Base-by-base conservation (phyloP, 2,329 filamentous ascomycete genomes). In the Clonostachys byssicola region DNA sequence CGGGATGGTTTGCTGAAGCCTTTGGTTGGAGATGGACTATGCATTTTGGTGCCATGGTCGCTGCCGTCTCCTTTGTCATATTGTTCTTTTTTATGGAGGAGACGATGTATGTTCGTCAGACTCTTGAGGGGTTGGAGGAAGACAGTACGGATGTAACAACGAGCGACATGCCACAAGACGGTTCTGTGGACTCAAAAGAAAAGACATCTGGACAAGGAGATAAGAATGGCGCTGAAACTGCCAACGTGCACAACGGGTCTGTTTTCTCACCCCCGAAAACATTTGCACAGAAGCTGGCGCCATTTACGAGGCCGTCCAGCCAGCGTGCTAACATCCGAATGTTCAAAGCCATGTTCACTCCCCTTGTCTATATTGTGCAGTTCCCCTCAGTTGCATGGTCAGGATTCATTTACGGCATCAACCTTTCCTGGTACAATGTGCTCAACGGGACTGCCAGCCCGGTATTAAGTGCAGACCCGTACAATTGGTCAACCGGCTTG, bases 61-160 rank as follows among this genome's bases (percentile, higher is more conserved):
- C 64, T 4, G 76, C 62, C 1, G 60, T 73, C 2, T 67, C 63
- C 10, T 73, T 77, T 36, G 54, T 82, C 16, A 68, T 80, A 51
- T 60, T 77, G 2, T 81, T 80, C 62, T 76, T 83, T 54, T 73
- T 76, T 58, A 73, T 81, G 67, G 80, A 83, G 58, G 80, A 83
- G 59, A 81, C 80, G 6, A 82, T 78, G 56, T 81, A 75, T 56
- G 60, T 66, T 44, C 70, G 73, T 12, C 47, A 57, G 6, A 65
- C 63, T 7, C 46, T 62, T 44, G 63, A 65, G 42, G 65, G 58
- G 17, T 51, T 42, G 14, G 38, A 41, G 13, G 44, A 45, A 36
- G 17, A 18, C 10, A 30, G 17, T 9, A 40, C 17, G 16, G 16
- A 6, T 13, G 35, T 33, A 4, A 4, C 16, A 14, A 13, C 30